Evolutionary conservation across 768 basidiomycete species (phyloP).

Genomic region (Scleroderma bovista): DNA sequence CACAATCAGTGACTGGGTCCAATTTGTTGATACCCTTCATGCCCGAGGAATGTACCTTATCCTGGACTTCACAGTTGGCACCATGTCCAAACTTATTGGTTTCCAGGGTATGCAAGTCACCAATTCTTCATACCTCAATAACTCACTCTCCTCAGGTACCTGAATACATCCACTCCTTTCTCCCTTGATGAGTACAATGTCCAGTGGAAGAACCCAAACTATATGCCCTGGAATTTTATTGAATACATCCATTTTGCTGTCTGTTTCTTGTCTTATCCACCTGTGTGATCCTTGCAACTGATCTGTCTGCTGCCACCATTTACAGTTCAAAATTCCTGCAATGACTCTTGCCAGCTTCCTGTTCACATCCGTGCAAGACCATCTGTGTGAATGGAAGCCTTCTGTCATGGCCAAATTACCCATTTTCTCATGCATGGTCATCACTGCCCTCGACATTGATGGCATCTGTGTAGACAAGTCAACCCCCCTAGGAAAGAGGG

Average conservation of each 20-base stretch:
- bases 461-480: conserved; percentile 95
- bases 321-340: conserved; percentile 64
- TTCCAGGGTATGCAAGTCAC: conserved; percentile 57
- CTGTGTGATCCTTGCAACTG: conserved; percentile 1
- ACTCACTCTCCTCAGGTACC: conserved; percentile 36
- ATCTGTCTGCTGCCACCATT: neutral
- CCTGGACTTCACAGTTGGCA: conserved; percentile 91
- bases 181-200: conserved; percentile 64
- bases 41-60: conserved; percentile 85
- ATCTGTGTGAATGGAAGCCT: conserved; percentile 89
- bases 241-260: conserved; percentile 81
- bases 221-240: conserved; percentile 82
- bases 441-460: conserved; percentile 85
- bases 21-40: conserved; percentile 72
- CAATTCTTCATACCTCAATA: conserved; percentile 2
- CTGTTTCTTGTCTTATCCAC: conserved; percentile 14
- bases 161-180: conserved; percentile 82
- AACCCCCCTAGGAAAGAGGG: too few species aligned
- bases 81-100: conserved; percentile 83
- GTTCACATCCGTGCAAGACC: conserved; percentile 94
- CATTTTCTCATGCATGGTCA: conserved; percentile 78
- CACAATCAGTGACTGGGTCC: conserved; percentile 74
- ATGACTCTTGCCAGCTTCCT: conserved; percentile 70
- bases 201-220: conserved; percentile 68
- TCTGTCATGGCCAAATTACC: conserved; percentile 73